Percentiles rank a stretch among this genome's conserved stretches.
phyloP scores from a whole-genome alignment of 768 basidiomycete species.

The Clathrus columnatus region DNA sequence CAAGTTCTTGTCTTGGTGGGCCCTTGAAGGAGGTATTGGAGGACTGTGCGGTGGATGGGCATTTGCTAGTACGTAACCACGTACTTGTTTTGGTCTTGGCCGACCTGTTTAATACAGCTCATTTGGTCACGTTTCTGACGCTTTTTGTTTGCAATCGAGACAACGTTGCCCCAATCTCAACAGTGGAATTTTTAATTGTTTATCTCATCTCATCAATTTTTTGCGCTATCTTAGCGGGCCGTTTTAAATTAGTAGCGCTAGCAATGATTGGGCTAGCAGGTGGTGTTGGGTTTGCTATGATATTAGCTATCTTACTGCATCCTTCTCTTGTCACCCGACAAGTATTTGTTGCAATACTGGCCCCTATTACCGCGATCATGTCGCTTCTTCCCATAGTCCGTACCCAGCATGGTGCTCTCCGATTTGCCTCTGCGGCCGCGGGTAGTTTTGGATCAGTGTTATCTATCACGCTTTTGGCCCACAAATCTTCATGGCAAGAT shows the following conservation, averaged over 20 bases:
- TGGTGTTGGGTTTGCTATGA: slow-evolving; percentile 41
- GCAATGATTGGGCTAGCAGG: slow-evolving; percentile 42
- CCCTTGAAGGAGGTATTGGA: slow-evolving; percentile 55
- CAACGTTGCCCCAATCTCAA: slow-evolving; percentile 32
- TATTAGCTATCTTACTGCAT: slow-evolving; percentile 45
- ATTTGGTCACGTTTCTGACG: slow-evolving; percentile 51
- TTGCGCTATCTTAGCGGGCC: slow-evolving; percentile 41
- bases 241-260: slow-evolving; percentile 46
- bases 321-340: slow-evolving; percentile 42
- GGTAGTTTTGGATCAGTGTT: slow-evolving; percentile 51
- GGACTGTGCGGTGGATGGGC: slow-evolving; percentile 49
- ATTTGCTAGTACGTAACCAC: slow-evolving; percentile 43
- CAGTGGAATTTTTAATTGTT: slow-evolving; percentile 47
- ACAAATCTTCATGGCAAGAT: slow-evolving; percentile 45
- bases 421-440: slow-evolving; percentile 42
- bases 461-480: slow-evolving; percentile 44
- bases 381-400: slow-evolving; percentile 37
- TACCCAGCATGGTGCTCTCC: slow-evolving; percentile 39
- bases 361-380: slow-evolving; percentile 31
- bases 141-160: slow-evolving; percentile 48
- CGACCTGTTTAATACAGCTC: slow-evolving; percentile 29
- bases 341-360: slow-evolving; percentile 31
- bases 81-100: not conserved
- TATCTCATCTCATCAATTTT: slow-evolving; percentile 48
- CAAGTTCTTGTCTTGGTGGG: slow-evolving; percentile 25